Evolutionary conservation across 2,329 filamentous ascomycete species (phyloP).

Genomic region (Lasiodiplodia gonubiensis): DNA sequence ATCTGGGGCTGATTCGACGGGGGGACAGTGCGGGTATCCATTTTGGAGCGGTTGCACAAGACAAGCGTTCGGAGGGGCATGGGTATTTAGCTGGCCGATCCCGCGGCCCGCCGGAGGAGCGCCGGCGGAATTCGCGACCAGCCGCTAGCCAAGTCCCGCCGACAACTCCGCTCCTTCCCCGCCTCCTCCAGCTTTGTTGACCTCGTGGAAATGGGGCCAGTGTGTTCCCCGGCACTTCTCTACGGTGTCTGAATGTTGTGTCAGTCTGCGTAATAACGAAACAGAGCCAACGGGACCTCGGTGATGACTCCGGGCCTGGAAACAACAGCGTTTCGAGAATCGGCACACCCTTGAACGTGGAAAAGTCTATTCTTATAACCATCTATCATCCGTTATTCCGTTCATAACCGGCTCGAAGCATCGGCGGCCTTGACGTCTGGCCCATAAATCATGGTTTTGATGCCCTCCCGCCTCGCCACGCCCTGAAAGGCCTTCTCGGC

Average conservation of each 20-base stretch:
- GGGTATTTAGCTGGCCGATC: not conserved
- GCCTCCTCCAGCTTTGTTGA: not conserved
- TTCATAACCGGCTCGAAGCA: not conserved
- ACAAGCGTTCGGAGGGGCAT: not conserved
- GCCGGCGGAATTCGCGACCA: not conserved
- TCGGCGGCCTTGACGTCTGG: conserved; percentile 18
- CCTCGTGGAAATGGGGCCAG: not conserved
- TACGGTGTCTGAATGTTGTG: too few relatives aligned
- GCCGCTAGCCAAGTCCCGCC: not conserved
- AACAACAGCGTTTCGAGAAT: too few relatives aligned
- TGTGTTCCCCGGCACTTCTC: not conserved
- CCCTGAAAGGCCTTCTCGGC: conserved; percentile 34
- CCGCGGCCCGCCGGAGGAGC: not conserved
- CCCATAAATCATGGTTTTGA: conserved; percentile 37
- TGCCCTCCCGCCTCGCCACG: conserved; percentile 32
- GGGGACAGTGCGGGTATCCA: not conserved
- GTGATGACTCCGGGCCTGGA: not conserved
- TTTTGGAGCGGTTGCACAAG: not conserved
- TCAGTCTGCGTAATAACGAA: too few relatives aligned
- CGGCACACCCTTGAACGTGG: too few relatives aligned
- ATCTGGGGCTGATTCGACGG: not conserved
- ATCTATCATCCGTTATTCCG: not conserved
- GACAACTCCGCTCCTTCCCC: not conserved
- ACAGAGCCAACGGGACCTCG: not conserved
- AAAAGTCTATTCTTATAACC: not conserved